Conservation (phyloP, 108 stramenopile species). For the Cyclotella distinguenda region DNA sequence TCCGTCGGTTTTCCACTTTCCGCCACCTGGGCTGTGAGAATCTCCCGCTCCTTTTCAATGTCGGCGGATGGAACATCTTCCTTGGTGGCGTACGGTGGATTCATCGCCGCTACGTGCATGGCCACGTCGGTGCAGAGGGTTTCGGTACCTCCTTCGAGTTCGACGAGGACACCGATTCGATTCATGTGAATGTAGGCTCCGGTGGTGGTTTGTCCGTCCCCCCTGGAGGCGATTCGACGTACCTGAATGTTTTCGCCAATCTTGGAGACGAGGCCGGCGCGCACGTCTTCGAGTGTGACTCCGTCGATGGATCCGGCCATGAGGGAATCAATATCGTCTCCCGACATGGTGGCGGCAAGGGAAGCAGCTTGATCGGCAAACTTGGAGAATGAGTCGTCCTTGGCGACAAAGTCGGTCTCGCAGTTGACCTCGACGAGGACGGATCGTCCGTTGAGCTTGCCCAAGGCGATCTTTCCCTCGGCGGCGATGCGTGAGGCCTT, state of each 20-base stretch:
- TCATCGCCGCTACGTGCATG: slow-evolving; percentile 87
- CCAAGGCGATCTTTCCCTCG: slow-evolving; percentile 72
- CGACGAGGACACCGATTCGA: slow-evolving; percentile 63
- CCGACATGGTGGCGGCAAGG: slow-evolving; percentile 41
- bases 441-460: slow-evolving; percentile 54
- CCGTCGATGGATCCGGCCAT: slow-evolving; percentile 53
- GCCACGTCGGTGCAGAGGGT: slow-evolving; percentile 59
- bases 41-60: slow-evolving; percentile 67
- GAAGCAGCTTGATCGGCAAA: slow-evolving; percentile 67
- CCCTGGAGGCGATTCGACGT: slow-evolving; percentile 57
- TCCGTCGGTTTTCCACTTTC: slow-evolving; percentile 78
- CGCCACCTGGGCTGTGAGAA: slow-evolving; percentile 62
- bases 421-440: slow-evolving; percentile 88
- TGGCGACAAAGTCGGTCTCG: slow-evolving; percentile 86
- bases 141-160: slow-evolving; percentile 59
- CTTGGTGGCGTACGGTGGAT: slow-evolving; percentile 66
- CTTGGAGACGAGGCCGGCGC: slow-evolving; percentile 71
- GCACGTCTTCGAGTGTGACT: slow-evolving; percentile 45
- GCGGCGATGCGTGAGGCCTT: slow-evolving; percentile 77
- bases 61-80: slow-evolving; percentile 78
- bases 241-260: slow-evolving; percentile 83
- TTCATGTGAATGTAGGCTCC: slow-evolving; percentile 78
- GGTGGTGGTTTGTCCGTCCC: slow-evolving; percentile 41
- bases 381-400: slow-evolving; percentile 63
- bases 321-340: slow-evolving; percentile 52